Conservation (phyloP, 2,329 filamentous ascomycete genomes). For the Daldinia eschscholtzii region DNA sequence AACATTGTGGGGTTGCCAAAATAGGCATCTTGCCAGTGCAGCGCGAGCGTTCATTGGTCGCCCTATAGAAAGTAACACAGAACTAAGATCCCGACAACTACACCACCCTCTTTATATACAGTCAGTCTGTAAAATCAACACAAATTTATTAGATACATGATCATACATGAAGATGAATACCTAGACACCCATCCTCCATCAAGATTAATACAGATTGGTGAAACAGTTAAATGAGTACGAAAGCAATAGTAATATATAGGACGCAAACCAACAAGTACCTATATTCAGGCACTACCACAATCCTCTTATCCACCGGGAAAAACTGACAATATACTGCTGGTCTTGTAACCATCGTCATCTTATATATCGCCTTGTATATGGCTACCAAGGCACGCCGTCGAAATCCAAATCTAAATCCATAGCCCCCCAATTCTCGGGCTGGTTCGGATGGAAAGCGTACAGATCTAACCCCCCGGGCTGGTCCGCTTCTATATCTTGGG, state of each 20-base stretch:
- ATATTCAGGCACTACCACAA: not conserved
- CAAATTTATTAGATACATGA: not conserved
- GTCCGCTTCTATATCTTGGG: not conserved
- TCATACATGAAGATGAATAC: not conserved
- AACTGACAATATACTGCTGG: not conserved
- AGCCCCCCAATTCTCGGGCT: not conserved
- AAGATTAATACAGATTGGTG: no score
- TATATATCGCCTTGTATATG: not conserved
- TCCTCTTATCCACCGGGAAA: not conserved
- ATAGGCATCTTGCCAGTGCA: slow-evolving; percentile 15
- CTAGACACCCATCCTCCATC: no score
- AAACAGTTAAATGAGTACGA: not conserved
- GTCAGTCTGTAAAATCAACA: not conserved
- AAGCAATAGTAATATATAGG: not conserved
- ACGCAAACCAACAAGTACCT: not conserved
- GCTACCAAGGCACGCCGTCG: not conserved
- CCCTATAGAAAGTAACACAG: not conserved
- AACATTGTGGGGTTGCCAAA: slow-evolving; percentile 10
- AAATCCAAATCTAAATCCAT: not conserved
- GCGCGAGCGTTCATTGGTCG: slow-evolving; percentile 16
- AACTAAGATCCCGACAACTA: not conserved
- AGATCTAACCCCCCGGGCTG: not conserved
- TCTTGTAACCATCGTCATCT: not conserved
- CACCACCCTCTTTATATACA: not conserved
- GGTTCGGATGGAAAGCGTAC: not conserved